Percentiles rank a stretch among this genome's conserved stretches.
Evolutionary conservation across 2,329 filamentous ascomycete genomes (phyloP).

Genomic region (Ophiosphaerella korrae): DNA sequence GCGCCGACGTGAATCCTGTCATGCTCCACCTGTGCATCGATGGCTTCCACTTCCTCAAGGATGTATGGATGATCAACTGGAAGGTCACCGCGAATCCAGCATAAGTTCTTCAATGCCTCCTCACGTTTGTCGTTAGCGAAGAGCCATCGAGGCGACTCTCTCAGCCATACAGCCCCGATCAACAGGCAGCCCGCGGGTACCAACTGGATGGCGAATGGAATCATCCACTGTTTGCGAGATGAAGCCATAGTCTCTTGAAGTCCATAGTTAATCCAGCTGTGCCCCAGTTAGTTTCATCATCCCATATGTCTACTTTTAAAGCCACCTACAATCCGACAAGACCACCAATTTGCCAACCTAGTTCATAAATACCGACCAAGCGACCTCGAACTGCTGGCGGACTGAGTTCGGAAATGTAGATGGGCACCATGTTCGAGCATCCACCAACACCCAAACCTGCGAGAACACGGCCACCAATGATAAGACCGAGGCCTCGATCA

Average conservation of each 20-base stretch:
- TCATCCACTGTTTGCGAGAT: constrained; percentile 53
- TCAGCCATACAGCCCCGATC: constrained; percentile 50
- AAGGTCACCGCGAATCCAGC: constrained; percentile 67
- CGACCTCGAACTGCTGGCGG: constrained; percentile 64
- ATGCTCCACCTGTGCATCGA: constrained; percentile 71
- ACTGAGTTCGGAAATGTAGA: constrained; percentile 64
- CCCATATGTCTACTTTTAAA: constrained; percentile 44
- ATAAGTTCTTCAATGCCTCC: constrained; percentile 52
- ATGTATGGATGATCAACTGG: constrained; percentile 67
- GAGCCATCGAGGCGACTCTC: constrained; percentile 53
- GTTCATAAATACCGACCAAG: constrained; percentile 55
- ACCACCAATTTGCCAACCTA: constrained; percentile 58
- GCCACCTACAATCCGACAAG: constrained; percentile 38
- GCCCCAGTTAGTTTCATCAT: constrained; percentile 17
- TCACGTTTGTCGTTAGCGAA: constrained; percentile 49
- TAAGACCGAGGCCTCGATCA: constrained; percentile 58
- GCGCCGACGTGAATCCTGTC: constrained; percentile 67
- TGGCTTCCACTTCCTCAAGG: constrained; percentile 71
- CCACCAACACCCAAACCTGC: constrained; percentile 63
- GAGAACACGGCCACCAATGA: constrained; percentile 63
- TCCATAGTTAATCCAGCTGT: constrained; percentile 51
- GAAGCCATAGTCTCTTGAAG: constrained; percentile 51
- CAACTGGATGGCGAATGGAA: constrained; percentile 66
- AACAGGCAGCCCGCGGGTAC: constrained; percentile 67
- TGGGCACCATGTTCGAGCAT: constrained; percentile 62